Evolutionary conservation across 768 basidiomycete species (phyloP), one percentile per base, ranked within the genome.

Genomic region (Leucocoprinus leucothites): DNA sequence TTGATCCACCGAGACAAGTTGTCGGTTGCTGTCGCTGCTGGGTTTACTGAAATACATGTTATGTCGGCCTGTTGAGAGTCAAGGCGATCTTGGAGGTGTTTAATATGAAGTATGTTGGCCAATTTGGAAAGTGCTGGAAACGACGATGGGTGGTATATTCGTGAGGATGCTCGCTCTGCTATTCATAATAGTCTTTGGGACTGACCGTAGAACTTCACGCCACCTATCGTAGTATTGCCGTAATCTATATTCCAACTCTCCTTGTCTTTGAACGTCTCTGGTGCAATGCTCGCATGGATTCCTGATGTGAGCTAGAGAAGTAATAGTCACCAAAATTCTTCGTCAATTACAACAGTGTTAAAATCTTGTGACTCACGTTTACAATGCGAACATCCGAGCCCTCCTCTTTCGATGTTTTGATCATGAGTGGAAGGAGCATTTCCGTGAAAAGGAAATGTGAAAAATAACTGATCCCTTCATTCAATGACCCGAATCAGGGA

Each of bases 351-450:
- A n/a, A n/a, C n/a, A n/a, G n/a, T n/a, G n/a, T n/a, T n/a, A n/a
- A n/a, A n/a, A n/a, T n/a, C n/a, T n/a, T n/a, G n/a, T n/a, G n/a
- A 68, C 79, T 40, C 56, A 85, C 85, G 52, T 80, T 76, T 9
- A 86, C 73, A 13, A 88, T 73, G 16, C 86, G 79, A 48, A 86
- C 84, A 56, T 87, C 86, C 0, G 82, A 73, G 22, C 68, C 68
- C 0, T 74, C 66, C 43, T 74, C 65, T 14, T 70, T 58, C 0
- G 82, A 78, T 1, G 86, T 86, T 51, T 70, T 65, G 38, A 67
- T 69, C 45, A 87, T 61, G 2, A 85, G 62, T 1, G 85, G 81
- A 36, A 85, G 70, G 7, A 87, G 72, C 2, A 75, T 72, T 19
- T 72, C 66, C 9, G 82, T 85, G 57, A 87, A 76, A 13, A 79